phyloP scores from a whole-genome alignment of 768 basidiomycete genomes.

The Inosperma sp. region DNA sequence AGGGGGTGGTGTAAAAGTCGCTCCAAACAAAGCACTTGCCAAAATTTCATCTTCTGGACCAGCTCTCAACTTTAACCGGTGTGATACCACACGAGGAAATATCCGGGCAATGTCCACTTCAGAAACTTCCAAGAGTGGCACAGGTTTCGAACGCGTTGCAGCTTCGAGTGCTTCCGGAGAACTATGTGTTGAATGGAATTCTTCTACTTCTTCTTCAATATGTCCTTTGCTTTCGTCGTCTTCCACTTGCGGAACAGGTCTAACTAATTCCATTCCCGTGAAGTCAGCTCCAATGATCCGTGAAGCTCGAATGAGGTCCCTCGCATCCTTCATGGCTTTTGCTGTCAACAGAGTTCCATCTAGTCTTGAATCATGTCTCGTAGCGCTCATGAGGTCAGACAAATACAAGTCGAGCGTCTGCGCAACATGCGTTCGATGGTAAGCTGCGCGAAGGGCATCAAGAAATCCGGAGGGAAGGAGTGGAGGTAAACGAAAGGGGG shows the following conservation, averaged over 20 bases:
- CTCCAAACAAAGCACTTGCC: slow-evolving; percentile 58
- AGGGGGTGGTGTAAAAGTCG: slow-evolving; percentile 36
- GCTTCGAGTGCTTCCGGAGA: slow-evolving; percentile 7
- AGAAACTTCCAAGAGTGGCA: slow-evolving; percentile 50
- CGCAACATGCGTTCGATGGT: slow-evolving; percentile 41
- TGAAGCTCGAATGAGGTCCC: slow-evolving; percentile 61
- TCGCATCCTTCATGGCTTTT: slow-evolving; percentile 56
- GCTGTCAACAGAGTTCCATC: slow-evolving; percentile 66
- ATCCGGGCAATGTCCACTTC: slow-evolving; percentile 74
- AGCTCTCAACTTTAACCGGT: slow-evolving; percentile 66
- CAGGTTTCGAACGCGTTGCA: not conserved
- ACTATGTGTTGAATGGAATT: slow-evolving; percentile 7
- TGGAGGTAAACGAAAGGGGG: slow-evolving; percentile 6
- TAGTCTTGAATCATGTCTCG: slow-evolving; percentile 63
- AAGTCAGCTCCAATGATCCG: slow-evolving; percentile 60
- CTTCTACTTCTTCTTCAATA: slow-evolving; percentile 9
- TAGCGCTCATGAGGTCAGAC: slow-evolving; percentile 68
- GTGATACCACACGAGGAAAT: slow-evolving; percentile 67
- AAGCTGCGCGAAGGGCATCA: slow-evolving; percentile 27
- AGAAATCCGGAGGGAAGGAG: slow-evolving; percentile 32
- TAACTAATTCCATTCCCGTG: slow-evolving; percentile 56
- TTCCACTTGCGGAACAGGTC: slow-evolving; percentile 9
- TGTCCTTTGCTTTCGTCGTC: slow-evolving; percentile 10
- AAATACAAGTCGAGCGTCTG: slow-evolving; percentile 58
- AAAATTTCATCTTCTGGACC: slow-evolving; percentile 69